Conservation (phyloP, 1,139 yeast species). For the Yamadazyma triangularis region DNA sequence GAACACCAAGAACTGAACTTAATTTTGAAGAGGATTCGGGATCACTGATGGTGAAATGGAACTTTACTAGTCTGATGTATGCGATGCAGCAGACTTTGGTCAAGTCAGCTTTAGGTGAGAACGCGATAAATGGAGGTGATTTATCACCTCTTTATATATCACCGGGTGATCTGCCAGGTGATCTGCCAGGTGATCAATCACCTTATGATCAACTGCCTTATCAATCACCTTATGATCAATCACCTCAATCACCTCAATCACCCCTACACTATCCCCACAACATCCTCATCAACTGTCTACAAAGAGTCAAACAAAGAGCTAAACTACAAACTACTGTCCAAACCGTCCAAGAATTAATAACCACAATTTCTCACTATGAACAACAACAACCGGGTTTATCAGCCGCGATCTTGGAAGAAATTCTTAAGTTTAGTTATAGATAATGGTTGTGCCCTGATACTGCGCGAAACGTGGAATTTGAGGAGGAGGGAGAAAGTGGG, state of each 20-base stretch:
- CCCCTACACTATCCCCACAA: background rate
- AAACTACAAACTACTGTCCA: slow-evolving; percentile 39
- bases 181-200: background rate
- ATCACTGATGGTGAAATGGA: slow-evolving; percentile 15
- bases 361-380: slow-evolving; percentile 42
- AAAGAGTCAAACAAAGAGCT: slow-evolving; percentile 47
- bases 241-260: background rate
- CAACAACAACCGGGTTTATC: slow-evolving; percentile 55
- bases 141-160: no score
- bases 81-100: no score
- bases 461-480: no score
- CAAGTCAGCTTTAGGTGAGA: background rate
- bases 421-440: slow-evolving; percentile 10
- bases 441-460: no score
- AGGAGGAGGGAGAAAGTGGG: no score
- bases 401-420: slow-evolving; percentile 63
- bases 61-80: no score
- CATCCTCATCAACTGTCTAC: slow-evolving; percentile 18
- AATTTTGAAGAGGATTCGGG: slow-evolving; percentile 7
- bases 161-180: no score
- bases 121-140: background rate
- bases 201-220: background rate
- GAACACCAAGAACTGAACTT: slow-evolving; percentile 7
- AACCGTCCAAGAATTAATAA: slow-evolving; percentile 38
- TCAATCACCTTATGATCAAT: background rate